phyloP scores from a whole-genome alignment of 441 rosid species.

The Bruguiera hainesii region DNA sequence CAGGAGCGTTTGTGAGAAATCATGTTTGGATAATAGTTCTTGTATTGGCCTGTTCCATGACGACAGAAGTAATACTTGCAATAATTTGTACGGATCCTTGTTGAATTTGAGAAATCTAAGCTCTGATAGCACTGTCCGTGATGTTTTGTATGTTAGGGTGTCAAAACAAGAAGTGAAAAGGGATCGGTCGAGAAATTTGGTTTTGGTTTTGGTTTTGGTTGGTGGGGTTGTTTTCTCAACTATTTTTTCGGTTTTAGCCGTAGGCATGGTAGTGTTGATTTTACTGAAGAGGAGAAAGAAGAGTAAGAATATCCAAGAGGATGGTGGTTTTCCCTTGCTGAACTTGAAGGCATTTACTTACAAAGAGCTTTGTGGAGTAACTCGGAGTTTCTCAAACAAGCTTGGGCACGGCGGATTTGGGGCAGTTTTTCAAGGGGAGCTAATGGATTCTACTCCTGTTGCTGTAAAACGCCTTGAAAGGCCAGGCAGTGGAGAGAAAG shows the following conservation, averaged over 20 bases:
- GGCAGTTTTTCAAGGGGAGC: slow-evolving; percentile 65
- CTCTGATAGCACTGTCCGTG: slow-evolving; percentile 26
- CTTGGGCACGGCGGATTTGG: slow-evolving; percentile 91
- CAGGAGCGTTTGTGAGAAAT: slow-evolving; percentile 45
- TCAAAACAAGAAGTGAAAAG: slow-evolving; percentile 36
- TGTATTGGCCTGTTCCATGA: slow-evolving; percentile 63
- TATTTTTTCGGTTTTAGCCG: slow-evolving; percentile 36
- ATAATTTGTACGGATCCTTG: slow-evolving; percentile 48
- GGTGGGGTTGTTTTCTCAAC: slow-evolving; percentile 49
- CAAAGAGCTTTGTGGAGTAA: slow-evolving; percentile 61
- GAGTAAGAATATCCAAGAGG: slow-evolving; percentile 36
- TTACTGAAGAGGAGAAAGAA: slow-evolving; percentile 38
- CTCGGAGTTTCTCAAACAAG: slow-evolving; percentile 62
- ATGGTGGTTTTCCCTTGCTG: slow-evolving; percentile 44
- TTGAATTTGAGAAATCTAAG: slow-evolving; percentile 54
- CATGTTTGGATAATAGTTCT: slow-evolving; percentile 59
- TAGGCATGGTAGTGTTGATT: slow-evolving; percentile 33
- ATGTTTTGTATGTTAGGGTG: slow-evolving; percentile 46
- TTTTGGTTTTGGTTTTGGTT: slow-evolving; percentile 44
- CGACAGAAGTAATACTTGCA: slow-evolving; percentile 43
- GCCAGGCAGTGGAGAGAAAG: slow-evolving; percentile 74
- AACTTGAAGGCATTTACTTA: slow-evolving; percentile 67
- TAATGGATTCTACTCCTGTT: slow-evolving; percentile 52
- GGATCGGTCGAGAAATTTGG: slow-evolving; percentile 31
- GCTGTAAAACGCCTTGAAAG: slow-evolving; percentile 89